A percentile compares a stretch with the other conserved stretches of the same genome.
Conservation (phyloP, 345 rosid species). For the Cardamine chenopodiifolia region DNA sequence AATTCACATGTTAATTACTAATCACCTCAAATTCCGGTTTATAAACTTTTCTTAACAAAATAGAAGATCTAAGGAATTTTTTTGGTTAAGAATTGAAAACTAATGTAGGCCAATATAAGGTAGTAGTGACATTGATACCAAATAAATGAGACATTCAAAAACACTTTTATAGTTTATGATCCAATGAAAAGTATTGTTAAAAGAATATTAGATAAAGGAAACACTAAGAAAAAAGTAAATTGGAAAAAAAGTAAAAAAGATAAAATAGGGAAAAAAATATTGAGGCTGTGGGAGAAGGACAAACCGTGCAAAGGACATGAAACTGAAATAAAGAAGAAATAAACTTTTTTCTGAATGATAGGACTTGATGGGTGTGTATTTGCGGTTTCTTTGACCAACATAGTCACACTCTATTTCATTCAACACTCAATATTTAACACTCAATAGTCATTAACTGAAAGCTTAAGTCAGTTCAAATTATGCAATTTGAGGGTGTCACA, state of each 20-base stretch:
- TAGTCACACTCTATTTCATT: conserved; percentile 30
- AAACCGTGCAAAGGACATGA: conserved; percentile 37
- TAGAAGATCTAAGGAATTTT: not conserved
- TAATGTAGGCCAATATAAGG: conserved; percentile 35
- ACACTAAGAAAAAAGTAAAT: conserved; percentile 42
- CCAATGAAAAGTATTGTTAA: conserved; percentile 9
- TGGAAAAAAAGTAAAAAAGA: conserved; percentile 20
- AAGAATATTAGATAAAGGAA: conserved; percentile 31
- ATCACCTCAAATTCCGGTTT: not conserved
- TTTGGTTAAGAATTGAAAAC: conserved; percentile 21
- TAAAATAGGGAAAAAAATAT: not conserved
- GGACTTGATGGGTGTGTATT: conserved; percentile 38
- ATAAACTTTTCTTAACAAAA: not conserved
- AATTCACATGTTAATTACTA: not conserved
- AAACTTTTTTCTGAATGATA: conserved; percentile 33
- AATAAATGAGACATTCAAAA: conserved; percentile 28
- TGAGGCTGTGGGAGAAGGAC: conserved; percentile 36
- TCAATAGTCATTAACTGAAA: not conserved
- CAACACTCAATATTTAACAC: not conserved
- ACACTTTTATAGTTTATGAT: conserved; percentile 28
- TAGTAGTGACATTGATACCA: conserved; percentile 32
- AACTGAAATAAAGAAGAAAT: conserved; percentile 37
- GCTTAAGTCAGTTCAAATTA: conserved; percentile 11
- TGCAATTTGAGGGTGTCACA: not conserved
- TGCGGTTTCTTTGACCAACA: conserved; percentile 44